Percentiles rank a stretch among this genome's conserved stretches.
phyloP scores from a whole-genome alignment of 2,329 filamentous ascomycete species.

The Fusarium nelsonii region DNA sequence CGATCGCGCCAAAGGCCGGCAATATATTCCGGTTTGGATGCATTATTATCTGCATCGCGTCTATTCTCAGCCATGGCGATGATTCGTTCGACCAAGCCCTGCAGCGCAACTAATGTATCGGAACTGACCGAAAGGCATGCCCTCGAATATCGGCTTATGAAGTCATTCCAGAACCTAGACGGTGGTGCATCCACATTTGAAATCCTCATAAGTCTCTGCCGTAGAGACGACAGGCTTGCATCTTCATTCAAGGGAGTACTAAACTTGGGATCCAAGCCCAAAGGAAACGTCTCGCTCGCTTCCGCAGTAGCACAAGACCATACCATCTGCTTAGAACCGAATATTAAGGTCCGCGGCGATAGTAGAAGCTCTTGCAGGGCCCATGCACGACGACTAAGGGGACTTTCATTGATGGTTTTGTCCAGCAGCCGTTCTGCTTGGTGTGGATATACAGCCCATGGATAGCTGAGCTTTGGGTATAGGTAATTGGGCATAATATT shows the following conservation, averaged over 20 bases:
- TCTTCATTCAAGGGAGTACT: background rate
- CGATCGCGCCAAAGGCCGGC: constrained; percentile 1
- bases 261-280: constrained; percentile 6
- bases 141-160: background rate
- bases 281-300: constrained; percentile 5
- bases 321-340: constrained; percentile 1
- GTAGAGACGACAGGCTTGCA: background rate
- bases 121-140: background rate
- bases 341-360: background rate
- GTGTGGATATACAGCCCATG: constrained; percentile 13
- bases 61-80: background rate
- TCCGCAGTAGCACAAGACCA: constrained; percentile 11
- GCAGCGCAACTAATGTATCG: background rate
- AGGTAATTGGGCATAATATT: background rate
- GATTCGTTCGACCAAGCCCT: constrained; percentile 4
- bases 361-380: background rate
- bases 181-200: background rate
- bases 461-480: background rate
- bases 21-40: background rate
- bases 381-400: constrained; percentile 4
- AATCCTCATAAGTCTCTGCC: background rate
- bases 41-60: rapidly evolving
- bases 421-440: background rate
- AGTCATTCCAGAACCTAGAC: constrained; percentile 4
- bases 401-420: background rate